A percentile compares a stretch with the other conserved stretches of the same genome.
Evolutionary conservation across 306 rosid species (phyloP).

Genomic region (Inga laurina): DNA sequence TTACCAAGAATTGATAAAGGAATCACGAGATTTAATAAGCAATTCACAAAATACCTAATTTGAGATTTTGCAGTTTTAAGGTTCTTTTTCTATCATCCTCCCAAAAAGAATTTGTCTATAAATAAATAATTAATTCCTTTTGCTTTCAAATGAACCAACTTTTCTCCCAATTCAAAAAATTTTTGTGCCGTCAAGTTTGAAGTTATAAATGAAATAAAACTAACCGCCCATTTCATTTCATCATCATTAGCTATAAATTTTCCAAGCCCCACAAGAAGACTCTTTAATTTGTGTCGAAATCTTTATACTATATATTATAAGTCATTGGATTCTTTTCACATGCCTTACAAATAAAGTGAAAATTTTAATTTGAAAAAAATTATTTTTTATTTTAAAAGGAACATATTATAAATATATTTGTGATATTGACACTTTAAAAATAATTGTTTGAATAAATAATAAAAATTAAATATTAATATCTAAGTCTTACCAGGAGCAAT

Average conservation of each 20-base stretch:
- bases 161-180: not conserved
- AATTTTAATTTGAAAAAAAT: not conserved
- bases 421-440: not conserved
- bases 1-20: too few relatives aligned
- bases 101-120: not conserved
- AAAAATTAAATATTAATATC: not conserved
- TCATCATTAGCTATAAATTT: not conserved
- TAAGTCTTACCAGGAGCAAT: slow-evolving; percentile 81
- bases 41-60: too few relatives aligned
- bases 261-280: not conserved
- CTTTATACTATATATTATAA: not conserved
- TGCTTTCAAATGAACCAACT: not conserved
- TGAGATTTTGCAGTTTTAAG: too few relatives aligned
- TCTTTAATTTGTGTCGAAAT: not conserved
- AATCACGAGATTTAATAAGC: too few relatives aligned
- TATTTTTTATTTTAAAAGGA: not conserved
- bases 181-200: not conserved
- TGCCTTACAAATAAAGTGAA: not conserved
- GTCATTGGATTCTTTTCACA: not conserved
- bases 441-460: not conserved
- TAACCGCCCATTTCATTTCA: not conserved
- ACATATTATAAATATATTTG: not conserved
- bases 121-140: not conserved
- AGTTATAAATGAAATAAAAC: not conserved
- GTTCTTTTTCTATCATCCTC: too few relatives aligned